phyloP scores from a whole-genome alignment of 371 early-diverging fungal genomes.

The Scutellospora calospora region DNA sequence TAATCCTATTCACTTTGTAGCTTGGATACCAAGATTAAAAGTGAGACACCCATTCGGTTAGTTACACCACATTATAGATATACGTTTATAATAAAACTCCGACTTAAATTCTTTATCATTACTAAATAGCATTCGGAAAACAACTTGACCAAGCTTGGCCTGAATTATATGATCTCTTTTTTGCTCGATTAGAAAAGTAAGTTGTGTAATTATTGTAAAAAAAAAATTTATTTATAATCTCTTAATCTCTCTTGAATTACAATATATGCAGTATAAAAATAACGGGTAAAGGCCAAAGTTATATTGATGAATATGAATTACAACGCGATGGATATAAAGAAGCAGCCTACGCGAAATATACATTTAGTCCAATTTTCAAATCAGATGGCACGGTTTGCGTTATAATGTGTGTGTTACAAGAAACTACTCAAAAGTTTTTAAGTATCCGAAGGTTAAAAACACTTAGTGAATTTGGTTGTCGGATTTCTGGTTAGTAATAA shows the following conservation, averaged over 20 bases:
- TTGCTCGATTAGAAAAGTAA: too few relatives aligned
- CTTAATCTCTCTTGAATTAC: too few relatives aligned
- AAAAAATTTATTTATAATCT: too few relatives aligned
- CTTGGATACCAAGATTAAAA: too few relatives aligned
- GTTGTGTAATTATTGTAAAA: too few relatives aligned
- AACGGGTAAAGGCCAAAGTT: constrained; percentile 24
- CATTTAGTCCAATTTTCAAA: constrained; percentile 39
- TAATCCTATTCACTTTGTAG: too few relatives aligned
- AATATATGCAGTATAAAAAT: not conserved
- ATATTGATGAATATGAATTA: constrained; percentile 18
- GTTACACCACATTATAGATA: too few relatives aligned
- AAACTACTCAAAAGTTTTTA: constrained; percentile 32
- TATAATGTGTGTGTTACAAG: constrained; percentile 30
- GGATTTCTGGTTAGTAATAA: constrained; percentile 5
- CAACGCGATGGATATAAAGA: constrained; percentile 38
- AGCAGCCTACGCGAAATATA: constrained; percentile 27
- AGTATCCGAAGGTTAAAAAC: constrained; percentile 33
- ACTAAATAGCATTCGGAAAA: constrained; percentile 33
- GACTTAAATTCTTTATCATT: too few relatives aligned
- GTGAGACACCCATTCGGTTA: too few relatives aligned
- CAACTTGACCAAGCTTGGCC: not conserved
- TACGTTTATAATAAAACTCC: too few relatives aligned
- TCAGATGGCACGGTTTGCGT: constrained; percentile 24
- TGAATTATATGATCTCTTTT: constrained; percentile 9
- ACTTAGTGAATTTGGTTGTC: constrained; percentile 13